Evolutionary conservation across 768 basidiomycete species (phyloP).

Genomic region (Termitomyces sp.): DNA sequence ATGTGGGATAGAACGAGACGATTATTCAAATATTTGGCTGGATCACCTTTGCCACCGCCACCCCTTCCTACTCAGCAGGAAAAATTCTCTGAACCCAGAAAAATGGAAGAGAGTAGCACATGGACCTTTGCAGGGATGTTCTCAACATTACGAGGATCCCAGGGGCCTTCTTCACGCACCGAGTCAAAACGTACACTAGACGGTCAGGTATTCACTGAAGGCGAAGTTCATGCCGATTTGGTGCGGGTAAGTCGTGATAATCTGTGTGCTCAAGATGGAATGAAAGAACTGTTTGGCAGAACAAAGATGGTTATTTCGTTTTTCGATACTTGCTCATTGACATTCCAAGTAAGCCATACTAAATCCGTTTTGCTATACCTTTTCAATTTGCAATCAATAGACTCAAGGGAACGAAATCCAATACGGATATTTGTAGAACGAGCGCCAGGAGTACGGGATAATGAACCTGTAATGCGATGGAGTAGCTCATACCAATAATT

Average conservation of each 20-base stretch:
- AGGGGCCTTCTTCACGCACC: slow-evolving; percentile 15
- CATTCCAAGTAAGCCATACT: slow-evolving; percentile 59
- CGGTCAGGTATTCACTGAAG: slow-evolving; percentile 55
- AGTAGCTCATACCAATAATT: slow-evolving; percentile 28
- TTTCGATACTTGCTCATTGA: slow-evolving; percentile 76
- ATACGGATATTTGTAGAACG: slow-evolving; percentile 69
- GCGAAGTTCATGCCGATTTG: slow-evolving; percentile 78
- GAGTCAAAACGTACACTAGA: slow-evolving; percentile 25
- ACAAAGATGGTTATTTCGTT: slow-evolving; percentile 70
- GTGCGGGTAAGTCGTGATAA: slow-evolving; percentile 47
- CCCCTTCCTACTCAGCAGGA: slow-evolving; percentile 24
- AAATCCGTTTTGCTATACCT: slow-evolving; percentile 9
- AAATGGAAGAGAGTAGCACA: slow-evolving; percentile 29
- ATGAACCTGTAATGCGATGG: slow-evolving; percentile 69
- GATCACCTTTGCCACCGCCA: slow-evolving; percentile 42
- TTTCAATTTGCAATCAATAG: slow-evolving; percentile 25
- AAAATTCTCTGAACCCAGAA: slow-evolving; percentile 20
- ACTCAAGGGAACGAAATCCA: slow-evolving; percentile 55
- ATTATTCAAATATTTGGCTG: slow-evolving; percentile 70
- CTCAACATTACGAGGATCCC: slow-evolving; percentile 48
- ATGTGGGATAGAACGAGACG: slow-evolving; percentile 46
- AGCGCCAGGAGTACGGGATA: slow-evolving; percentile 58
- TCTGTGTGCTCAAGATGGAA: neutral
- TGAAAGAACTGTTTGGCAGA: slow-evolving; percentile 32
- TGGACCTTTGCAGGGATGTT: slow-evolving; percentile 66